Percentiles rank a stretch among this genome's conserved stretches.
phyloP scores from a whole-genome alignment of 2,329 filamentous ascomycete species.

The Epichloe aotearoae region DNA sequence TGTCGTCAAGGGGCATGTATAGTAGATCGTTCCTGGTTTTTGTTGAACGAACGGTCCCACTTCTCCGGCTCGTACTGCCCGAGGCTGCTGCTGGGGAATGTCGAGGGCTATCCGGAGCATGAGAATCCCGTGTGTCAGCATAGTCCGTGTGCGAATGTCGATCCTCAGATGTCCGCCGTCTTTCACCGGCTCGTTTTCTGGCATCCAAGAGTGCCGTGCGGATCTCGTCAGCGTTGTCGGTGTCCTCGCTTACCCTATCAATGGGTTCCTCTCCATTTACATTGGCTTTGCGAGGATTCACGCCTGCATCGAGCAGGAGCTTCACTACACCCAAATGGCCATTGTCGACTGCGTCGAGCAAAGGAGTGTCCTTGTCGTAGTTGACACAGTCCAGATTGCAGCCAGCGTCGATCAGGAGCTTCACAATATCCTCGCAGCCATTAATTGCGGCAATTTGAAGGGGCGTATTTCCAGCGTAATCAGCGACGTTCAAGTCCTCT shows the following conservation, averaged over 20 bases:
- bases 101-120: constrained; percentile 45
- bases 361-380: constrained; percentile 78
- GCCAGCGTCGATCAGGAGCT: constrained; percentile 70
- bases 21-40: constrained; percentile 52
- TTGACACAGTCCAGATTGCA: constrained; percentile 71
- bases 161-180: constrained; percentile 45
- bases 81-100: constrained; percentile 36
- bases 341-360: constrained; percentile 94
- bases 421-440: constrained; percentile 75
- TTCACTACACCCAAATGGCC: constrained; percentile 81
- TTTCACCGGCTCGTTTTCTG: constrained; percentile 40
- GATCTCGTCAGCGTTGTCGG: constrained; percentile 70
- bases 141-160: constrained; percentile 33
- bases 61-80: constrained; percentile 31
- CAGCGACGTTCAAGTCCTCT: constrained; percentile 76
- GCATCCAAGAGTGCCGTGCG: constrained; percentile 51
- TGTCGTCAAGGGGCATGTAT: constrained; percentile 50
- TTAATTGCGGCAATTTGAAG: constrained; percentile 85
- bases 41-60: constrained; percentile 42
- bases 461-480: constrained; percentile 95
- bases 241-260: constrained; percentile 63
- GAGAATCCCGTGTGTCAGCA: constrained; percentile 35
- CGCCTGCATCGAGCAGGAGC: constrained; percentile 70
- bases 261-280: constrained; percentile 86
- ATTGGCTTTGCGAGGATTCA: constrained; percentile 84